phyloP scores from a whole-genome alignment of 148 eudicot species.

The Vaccinium darrowii region DNA sequence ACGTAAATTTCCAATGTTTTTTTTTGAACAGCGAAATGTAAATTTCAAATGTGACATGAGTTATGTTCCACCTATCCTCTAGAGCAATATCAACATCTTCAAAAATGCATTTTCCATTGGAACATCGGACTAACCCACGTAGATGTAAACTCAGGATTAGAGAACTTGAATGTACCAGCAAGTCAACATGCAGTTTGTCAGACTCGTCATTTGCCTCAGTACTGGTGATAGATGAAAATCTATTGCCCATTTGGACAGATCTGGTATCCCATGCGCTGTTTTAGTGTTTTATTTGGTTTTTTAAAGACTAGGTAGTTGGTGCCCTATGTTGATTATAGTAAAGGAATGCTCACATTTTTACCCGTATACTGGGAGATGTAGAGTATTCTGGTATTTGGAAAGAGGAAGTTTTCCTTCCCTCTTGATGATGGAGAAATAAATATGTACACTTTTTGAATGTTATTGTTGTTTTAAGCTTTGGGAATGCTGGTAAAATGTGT shows the following conservation, averaged over 20 bases:
- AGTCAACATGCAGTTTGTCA: conserved; percentile 6
- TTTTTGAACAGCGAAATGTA: too few relatives aligned
- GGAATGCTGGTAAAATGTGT: neutral
- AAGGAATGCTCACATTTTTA: neutral
- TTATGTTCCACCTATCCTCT: neutral
- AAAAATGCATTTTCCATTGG: neutral
- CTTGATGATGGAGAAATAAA: neutral
- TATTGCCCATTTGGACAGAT: neutral
- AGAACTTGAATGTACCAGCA: neutral
- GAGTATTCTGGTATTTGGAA: neutral
- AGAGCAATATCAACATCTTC: neutral
- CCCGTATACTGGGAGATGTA: neutral
- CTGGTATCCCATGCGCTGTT: neutral
- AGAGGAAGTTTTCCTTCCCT: neutral
- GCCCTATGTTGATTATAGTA: neutral
- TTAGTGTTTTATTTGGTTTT: conserved; percentile 4
- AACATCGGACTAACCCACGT: neutral
- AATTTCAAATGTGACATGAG: too few relatives aligned
- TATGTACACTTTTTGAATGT: neutral
- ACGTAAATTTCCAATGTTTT: too few relatives aligned
- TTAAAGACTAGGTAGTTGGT: neutral
- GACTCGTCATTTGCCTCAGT: neutral
- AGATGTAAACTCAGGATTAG: neutral
- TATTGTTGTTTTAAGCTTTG: neutral
- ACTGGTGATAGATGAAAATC: neutral